A percentile compares a stretch with the other conserved stretches of the same genome.
These are phyloP conservation scores for Ustulina deusta DNA, from an alignment of 2,329 filamentous ascomycete species.

Conservation along the genomic window DNA sequence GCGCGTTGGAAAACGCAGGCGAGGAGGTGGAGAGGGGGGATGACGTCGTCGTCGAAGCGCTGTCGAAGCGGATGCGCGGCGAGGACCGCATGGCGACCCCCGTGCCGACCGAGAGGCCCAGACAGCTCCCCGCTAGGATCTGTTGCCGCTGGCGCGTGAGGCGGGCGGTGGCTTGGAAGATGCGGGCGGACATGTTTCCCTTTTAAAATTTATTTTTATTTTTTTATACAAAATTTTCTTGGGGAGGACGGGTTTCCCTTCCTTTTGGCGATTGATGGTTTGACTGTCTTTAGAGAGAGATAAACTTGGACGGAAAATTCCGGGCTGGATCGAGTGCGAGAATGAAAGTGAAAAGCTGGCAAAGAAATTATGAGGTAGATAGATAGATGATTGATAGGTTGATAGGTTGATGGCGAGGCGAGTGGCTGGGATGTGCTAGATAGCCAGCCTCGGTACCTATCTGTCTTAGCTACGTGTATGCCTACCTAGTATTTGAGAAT, in stretches of 20 bases:
- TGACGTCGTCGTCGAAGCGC: background rate
- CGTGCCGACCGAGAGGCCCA: slow-evolving; percentile 53
- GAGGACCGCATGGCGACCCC: slow-evolving; percentile 43
- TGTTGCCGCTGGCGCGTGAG: slow-evolving; percentile 41
- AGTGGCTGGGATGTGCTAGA: slow-evolving; percentile 8
- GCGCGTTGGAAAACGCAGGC: slow-evolving; percentile 32
- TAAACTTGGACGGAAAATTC: background rate
- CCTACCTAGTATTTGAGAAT: background rate
- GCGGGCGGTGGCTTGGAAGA: slow-evolving; percentile 35
- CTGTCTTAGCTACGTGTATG: slow-evolving; percentile 2
- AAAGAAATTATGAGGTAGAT: too few relatives aligned
- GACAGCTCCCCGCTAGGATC: slow-evolving; percentile 50
- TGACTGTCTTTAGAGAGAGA: background rate
- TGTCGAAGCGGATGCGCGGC: slow-evolving; percentile 42
- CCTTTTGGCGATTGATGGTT: background rate
- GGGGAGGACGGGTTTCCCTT: background rate
- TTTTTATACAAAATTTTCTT: background rate
- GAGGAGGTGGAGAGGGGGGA: slow-evolving; percentile 32
- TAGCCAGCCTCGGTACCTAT: slow-evolving; percentile 2
- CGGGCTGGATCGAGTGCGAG: background rate
- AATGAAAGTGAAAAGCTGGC: too few relatives aligned
- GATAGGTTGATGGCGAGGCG: slow-evolving; percentile 7
- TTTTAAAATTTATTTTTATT: background rate
- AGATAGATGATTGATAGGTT: background rate
- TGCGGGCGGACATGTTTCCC: slow-evolving; percentile 42